These are phyloP conservation scores for Fusarium hostae DNA, from an alignment of 2,329 filamentous ascomycete genomes.

Conservation along the genomic window DNA sequence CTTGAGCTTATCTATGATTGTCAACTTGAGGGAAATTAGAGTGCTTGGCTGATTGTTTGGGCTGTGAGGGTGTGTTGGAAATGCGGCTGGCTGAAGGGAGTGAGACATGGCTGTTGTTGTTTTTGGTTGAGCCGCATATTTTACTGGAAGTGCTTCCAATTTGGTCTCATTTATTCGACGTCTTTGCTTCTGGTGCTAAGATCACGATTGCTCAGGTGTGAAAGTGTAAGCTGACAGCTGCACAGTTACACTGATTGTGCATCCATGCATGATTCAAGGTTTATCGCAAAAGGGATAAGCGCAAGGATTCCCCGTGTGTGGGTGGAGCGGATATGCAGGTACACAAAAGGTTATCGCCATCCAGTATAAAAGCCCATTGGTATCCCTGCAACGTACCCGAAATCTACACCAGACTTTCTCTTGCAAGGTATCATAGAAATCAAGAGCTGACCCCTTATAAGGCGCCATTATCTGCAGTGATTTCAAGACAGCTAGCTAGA, in stretches of 20 bases:
- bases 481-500: background rate
- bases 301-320: background rate
- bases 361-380: background rate
- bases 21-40: constrained; percentile 18
- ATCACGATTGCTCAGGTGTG: background rate
- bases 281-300: background rate
- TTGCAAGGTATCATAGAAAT: background rate
- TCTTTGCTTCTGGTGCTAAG: background rate
- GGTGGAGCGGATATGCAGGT: constrained; percentile 30
- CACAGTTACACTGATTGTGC: background rate
- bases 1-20: constrained; percentile 12
- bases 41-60: background rate
- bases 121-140: constrained; percentile 1
- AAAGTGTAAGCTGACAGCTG: background rate
- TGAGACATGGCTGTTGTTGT: constrained; percentile 13
- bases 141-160: background rate
- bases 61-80: background rate
- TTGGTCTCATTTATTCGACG: background rate
- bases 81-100: background rate
- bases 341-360: constrained; percentile 21
- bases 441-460: background rate
- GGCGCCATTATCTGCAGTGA: background rate
- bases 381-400: background rate
- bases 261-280: background rate
- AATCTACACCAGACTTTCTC: background rate